phyloP scores from a whole-genome alignment of 768 basidiomycete species.

The Collybia mongolica region DNA sequence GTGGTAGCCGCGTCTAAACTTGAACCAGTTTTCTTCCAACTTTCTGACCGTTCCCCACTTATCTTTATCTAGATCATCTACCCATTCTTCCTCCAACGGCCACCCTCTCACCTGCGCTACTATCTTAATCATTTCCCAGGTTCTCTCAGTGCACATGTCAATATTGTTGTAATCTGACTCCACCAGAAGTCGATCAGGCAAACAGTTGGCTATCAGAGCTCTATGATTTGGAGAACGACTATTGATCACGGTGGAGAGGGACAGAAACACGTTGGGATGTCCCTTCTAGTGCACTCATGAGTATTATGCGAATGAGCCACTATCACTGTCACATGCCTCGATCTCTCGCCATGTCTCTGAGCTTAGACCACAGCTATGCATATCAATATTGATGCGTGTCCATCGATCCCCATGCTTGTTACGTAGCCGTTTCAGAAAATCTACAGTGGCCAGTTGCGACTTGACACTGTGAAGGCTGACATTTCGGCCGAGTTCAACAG shows the following conservation, averaged over 20 bases:
- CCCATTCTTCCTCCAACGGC: slow-evolving; percentile 66
- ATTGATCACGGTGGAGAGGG: slow-evolving; percentile 86
- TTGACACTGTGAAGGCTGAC: slow-evolving; percentile 90
- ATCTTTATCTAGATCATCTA: slow-evolving; percentile 28
- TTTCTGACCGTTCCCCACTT: slow-evolving; percentile 66
- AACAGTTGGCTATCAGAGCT: slow-evolving; percentile 62
- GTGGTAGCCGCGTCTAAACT: slow-evolving; percentile 55
- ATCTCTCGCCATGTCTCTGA: slow-evolving; percentile 71
- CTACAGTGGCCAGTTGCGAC: slow-evolving; percentile 63
- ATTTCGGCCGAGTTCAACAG: slow-evolving; percentile 73
- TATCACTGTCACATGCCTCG: slow-evolving; percentile 51
- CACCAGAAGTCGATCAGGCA: slow-evolving; percentile 68
- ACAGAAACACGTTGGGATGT: slow-evolving; percentile 80
- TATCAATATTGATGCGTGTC: slow-evolving; percentile 72
- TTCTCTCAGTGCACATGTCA: slow-evolving; percentile 50
- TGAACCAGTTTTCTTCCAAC: slow-evolving; percentile 70
- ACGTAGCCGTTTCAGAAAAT: slow-evolving; percentile 61
- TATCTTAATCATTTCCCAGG: slow-evolving; percentile 75
- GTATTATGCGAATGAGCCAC: background rate
- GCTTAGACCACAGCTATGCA: slow-evolving; percentile 90
- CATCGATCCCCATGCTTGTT: slow-evolving; percentile 57
- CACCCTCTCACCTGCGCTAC: slow-evolving; percentile 80
- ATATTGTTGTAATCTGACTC: slow-evolving; percentile 86
- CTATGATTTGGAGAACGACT: slow-evolving; percentile 62
- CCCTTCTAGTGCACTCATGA: slow-evolving; percentile 43